These are phyloP conservation scores for Coemansia sp. DNA, from an alignment of 192 early-diverging fungal species.

Conservation along the genomic window DNA sequence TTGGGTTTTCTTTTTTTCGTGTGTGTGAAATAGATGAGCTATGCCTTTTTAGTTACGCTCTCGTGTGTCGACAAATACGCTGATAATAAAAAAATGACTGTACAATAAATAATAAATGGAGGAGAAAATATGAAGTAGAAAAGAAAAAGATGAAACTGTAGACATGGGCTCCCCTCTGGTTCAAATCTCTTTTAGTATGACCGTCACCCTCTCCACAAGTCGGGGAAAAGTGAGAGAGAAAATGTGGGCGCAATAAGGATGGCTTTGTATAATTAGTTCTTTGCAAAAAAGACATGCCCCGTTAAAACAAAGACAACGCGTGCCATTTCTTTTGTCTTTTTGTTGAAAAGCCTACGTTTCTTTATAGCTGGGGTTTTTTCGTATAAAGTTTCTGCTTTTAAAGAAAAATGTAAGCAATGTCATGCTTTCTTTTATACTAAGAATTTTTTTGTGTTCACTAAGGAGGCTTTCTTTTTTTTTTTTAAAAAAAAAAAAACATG, in stretches of 20 bases:
- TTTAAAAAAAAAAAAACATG: not conserved
- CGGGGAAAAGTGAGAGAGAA: not conserved
- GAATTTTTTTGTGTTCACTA: not conserved
- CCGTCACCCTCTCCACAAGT: not conserved
- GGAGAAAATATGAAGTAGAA: not conserved
- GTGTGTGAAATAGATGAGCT: not conserved
- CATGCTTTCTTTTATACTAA: not conserved
- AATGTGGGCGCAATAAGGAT: not conserved
- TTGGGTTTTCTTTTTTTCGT: not conserved
- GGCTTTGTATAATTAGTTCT: not conserved
- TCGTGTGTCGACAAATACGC: not conserved
- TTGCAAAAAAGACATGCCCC: no score
- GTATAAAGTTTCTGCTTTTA: not conserved
- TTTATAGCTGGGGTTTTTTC: not conserved
- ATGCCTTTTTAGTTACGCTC: not conserved
- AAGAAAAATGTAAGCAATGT: not conserved
- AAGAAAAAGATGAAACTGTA: not conserved
- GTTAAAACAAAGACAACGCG: not conserved
- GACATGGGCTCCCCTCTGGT: not conserved
- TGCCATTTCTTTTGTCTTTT: slow-evolving; percentile 1
- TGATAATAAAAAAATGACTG: not conserved
- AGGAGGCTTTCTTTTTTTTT: not conserved
- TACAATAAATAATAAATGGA: not conserved
- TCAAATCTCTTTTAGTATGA: not conserved
- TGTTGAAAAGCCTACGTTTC: not conserved